Evolutionary conservation across 2,329 filamentous ascomycete genomes (phyloP).

Genomic region (Fusarium mangiferae): DNA sequence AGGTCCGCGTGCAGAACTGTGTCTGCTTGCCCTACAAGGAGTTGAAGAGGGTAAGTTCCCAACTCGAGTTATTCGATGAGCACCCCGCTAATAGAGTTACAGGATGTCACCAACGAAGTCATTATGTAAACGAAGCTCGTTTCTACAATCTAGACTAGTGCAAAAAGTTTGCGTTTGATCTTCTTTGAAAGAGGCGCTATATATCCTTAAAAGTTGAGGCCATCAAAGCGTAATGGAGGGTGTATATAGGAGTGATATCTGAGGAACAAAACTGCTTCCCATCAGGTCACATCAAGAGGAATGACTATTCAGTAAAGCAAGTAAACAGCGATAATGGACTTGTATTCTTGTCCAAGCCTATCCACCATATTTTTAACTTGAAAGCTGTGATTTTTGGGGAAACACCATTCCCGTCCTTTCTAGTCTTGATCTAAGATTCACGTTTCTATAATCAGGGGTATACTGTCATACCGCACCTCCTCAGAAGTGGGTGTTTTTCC

Average conservation of each 20-base stretch:
- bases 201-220: slow-evolving; percentile 14
- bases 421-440: slow-evolving; percentile 21
- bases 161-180: slow-evolving; percentile 24
- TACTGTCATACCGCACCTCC: slow-evolving; percentile 8
- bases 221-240: slow-evolving; percentile 32
- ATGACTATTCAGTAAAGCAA: slow-evolving; percentile 8
- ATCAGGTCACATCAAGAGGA: slow-evolving; percentile 3
- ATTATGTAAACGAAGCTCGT: slow-evolving; percentile 76
- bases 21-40: slow-evolving; percentile 98
- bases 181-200: slow-evolving; percentile 6
- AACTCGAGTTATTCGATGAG: not conserved
- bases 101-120: slow-evolving; percentile 88
- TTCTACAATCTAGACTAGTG: slow-evolving; percentile 19
- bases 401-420: not conserved
- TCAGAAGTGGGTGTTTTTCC: slow-evolving; percentile 10
- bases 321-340: slow-evolving; percentile 20
- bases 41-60: slow-evolving; percentile 81
- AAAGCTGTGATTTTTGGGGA: not conserved
- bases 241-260: slow-evolving; percentile 21
- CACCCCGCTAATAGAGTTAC: slow-evolving; percentile 42
- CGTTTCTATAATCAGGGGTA: slow-evolving; percentile 18
- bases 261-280: slow-evolving; percentile 12
- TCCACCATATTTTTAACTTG: not conserved
- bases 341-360: slow-evolving; percentile 27
- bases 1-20: slow-evolving; percentile 96